Conservation (phyloP, 2,329 filamentous ascomycete genomes). For the Aspergillus sp. region DNA sequence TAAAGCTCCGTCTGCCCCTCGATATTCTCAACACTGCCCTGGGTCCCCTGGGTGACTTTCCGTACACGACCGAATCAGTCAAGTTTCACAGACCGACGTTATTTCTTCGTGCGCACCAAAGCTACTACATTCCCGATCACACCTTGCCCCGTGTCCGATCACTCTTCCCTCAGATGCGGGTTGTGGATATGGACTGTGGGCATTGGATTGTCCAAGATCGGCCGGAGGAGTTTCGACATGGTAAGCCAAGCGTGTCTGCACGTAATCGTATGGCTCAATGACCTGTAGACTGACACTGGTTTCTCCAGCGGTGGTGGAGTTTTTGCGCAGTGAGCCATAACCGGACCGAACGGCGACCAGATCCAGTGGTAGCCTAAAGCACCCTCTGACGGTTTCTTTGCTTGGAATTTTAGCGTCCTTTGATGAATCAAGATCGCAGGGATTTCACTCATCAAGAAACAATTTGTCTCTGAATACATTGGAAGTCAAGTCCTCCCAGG, state of each 20-base stretch:
- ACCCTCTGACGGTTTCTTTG: no score
- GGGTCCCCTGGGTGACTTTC: conserved; percentile 4
- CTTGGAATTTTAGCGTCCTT: no score
- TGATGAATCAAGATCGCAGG: no score
- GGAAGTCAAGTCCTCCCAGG: no score
- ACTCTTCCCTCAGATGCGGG: conserved; percentile 28
- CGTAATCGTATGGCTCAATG: no score
- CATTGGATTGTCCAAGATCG: conserved; percentile 37
- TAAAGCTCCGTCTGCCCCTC: conserved; percentile 2
- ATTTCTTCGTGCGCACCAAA: conserved; percentile 20
- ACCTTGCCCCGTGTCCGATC: conserved; percentile 25
- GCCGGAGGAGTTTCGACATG: conserved; percentile 25
- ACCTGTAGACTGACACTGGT: no score
- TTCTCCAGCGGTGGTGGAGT: no score
- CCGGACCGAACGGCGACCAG: no score
- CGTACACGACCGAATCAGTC: conserved; percentile 28
- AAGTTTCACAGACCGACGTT: conserved; percentile 15
- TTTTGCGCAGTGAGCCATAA: no score
- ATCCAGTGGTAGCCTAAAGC: no score
- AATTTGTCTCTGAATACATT: no score
- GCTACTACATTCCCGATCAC: conserved; percentile 54
- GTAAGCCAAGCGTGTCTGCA: background rate
- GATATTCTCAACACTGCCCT: conserved; percentile 1
- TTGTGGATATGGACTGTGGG: conserved; percentile 30
- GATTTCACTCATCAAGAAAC: no score